These are phyloP conservation scores for Aaosphaeria arxii DNA, from an alignment of 2,329 filamentous ascomycete species.

Conservation along the genomic window DNA sequence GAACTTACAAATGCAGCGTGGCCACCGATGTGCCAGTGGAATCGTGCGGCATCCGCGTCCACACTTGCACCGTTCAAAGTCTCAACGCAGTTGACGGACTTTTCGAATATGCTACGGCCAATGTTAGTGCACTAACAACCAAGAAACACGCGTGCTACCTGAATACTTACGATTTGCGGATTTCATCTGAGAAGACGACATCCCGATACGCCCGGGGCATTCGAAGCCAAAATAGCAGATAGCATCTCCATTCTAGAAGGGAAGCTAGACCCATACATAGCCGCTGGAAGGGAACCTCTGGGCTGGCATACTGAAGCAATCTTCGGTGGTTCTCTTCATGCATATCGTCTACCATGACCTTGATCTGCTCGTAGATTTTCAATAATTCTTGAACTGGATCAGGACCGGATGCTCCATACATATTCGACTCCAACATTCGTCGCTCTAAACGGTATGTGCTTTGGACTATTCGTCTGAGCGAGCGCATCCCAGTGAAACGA, in stretches of 20 bases:
- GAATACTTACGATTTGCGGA: conserved; percentile 30
- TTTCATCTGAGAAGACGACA: conserved; percentile 32
- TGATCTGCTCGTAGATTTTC: conserved; percentile 33
- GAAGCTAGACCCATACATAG: conserved; percentile 28
- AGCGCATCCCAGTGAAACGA: conserved; percentile 31
- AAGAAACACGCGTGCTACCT: background rate
- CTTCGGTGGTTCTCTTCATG: conserved; percentile 32
- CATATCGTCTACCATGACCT: conserved; percentile 33
- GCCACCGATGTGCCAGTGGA: conserved; percentile 37
- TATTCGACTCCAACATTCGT: conserved; percentile 31
- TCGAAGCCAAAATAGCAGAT: conserved; percentile 38
- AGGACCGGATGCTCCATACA: conserved; percentile 29
- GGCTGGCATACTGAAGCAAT: conserved; percentile 28
- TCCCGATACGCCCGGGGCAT: conserved; percentile 37
- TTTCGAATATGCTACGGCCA: conserved; percentile 33
- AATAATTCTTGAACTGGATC: conserved; percentile 33
- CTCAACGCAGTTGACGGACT: conserved; percentile 37
- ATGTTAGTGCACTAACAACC: background rate
- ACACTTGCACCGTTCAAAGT: conserved; percentile 32
- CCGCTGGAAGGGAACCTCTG: conserved; percentile 29
- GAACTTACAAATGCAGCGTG: conserved; percentile 4
- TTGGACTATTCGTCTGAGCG: conserved; percentile 33
- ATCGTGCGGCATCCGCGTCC: conserved; percentile 34
- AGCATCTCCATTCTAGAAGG: conserved; percentile 36
- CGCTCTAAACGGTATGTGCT: conserved; percentile 37